phyloP scores from a whole-genome alignment of 2,329 filamentous ascomycete genomes.

The Alternaria triticimaculans region DNA sequence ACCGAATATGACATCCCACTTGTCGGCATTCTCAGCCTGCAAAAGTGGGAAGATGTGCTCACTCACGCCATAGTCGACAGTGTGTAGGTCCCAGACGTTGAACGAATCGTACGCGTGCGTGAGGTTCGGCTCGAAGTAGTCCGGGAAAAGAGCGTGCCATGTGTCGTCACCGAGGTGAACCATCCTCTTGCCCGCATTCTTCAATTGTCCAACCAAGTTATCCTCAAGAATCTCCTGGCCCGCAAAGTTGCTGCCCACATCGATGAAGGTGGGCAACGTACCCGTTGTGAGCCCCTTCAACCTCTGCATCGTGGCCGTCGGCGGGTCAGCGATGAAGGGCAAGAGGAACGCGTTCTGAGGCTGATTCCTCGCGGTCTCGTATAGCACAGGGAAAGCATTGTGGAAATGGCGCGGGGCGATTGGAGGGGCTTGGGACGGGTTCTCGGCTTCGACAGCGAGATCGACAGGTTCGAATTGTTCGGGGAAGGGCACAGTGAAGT shows the following conservation, averaged over 20 bases:
- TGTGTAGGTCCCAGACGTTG: slow-evolving; percentile 97
- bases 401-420: slow-evolving; percentile 71
- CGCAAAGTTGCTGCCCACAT: slow-evolving; percentile 92
- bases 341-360: slow-evolving; percentile 87
- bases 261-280: slow-evolving; percentile 91
- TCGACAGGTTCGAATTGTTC: slow-evolving; percentile 57
- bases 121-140: slow-evolving; percentile 86
- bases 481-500: slow-evolving; percentile 86
- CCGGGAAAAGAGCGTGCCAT: slow-evolving; percentile 91
- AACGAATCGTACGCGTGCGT: slow-evolving; percentile 94
- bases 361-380: slow-evolving; percentile 76
- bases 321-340: slow-evolving; percentile 96
- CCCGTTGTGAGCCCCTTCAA: slow-evolving; percentile 95
- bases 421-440: slow-evolving; percentile 16
- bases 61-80: slow-evolving; percentile 92
- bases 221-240: slow-evolving; percentile 97
- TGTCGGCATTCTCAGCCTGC: slow-evolving; percentile 65
- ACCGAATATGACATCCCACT: slow-evolving; percentile 95
- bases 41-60: slow-evolving; percentile 89
- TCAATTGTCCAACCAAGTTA: slow-evolving; percentile 71
- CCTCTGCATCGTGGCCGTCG: slow-evolving; percentile 89
- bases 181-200: slow-evolving; percentile 72
- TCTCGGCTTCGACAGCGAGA: slow-evolving; percentile 20
- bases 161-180: slow-evolving; percentile 98
- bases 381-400: slow-evolving; percentile 84